Base-by-base conservation (phyloP, 2,329 filamentous ascomycete species). In the Cordyceps fumosorosea region DNA sequence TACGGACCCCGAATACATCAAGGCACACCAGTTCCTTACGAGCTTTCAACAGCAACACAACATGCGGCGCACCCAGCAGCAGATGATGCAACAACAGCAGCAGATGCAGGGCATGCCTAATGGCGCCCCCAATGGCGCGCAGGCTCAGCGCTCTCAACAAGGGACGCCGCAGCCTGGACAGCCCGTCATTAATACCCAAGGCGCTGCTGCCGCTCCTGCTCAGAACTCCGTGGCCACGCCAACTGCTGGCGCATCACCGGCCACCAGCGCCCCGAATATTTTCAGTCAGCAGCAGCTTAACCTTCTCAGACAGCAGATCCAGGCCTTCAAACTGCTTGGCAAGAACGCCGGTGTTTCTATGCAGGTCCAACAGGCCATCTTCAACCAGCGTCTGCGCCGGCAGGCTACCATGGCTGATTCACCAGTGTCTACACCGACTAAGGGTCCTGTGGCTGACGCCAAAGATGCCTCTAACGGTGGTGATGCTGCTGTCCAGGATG, bases 321-420 rank as follows among this genome's bases (percentile, higher is more conserved):
- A 89, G 68, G 93, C 93, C 0, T 98, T 97, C 77, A 96, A 96
- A 75, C 83, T 92, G 67, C 81, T 99, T 4, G 89, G 90, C 5
- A 96, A 95, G 75, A 96, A 96, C 67, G 81, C 89, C 16, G 89
- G 92, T 0, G 85, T 98, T 3, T 91, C 93, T 1, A 76, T 84
- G 34, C 83, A 85, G 65, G 84, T 96, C 66, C 91, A 96, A 72
- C 89, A 93, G 70, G 86, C 89, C 55, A 87, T 98, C 44, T 96
- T 93, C 72, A 82, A 88, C 51, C 86, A 89, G 63, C 85, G 88
- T 55, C 84, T 88, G 67, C 87, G 87, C 67, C 85, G 88, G 68
- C 74, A 77, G 62, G 79, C 86, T 29, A 79, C 84, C 16, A 75
- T 76, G n/a, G 71, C 72, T 3, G 80, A 83, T 63, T 75, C 79